These are phyloP conservation scores for Botrytis porri DNA, from an alignment of 2,329 filamentous ascomycete genomes.

Conservation along the genomic window DNA sequence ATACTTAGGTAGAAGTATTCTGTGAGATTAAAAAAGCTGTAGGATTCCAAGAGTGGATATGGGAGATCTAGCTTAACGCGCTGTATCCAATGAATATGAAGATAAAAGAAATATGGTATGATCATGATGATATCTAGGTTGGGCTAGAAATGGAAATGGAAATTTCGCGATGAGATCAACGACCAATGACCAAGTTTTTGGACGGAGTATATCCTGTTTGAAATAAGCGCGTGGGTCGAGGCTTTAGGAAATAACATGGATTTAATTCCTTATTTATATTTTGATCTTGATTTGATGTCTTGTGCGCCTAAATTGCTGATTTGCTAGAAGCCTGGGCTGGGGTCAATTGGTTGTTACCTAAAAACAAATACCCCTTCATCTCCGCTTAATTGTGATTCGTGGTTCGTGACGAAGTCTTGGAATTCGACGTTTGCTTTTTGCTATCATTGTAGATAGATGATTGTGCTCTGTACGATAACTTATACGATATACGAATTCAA, in stretches of 20 bases:
- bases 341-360: not conserved
- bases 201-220: slow-evolving; percentile 1
- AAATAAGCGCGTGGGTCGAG: not conserved
- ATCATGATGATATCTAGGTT: not conserved
- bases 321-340: not conserved
- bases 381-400: not conserved
- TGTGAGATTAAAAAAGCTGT: not conserved
- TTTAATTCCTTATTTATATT: not conserved
- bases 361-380: not conserved
- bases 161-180: not conserved
- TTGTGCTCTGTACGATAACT: not conserved
- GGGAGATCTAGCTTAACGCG: not conserved
- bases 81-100: not conserved
- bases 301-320: not conserved
- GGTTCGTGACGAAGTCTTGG: not conserved
- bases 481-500: not conserved
- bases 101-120: not conserved
- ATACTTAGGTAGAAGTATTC: not conserved
- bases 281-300: not conserved
- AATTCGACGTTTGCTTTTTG: not conserved
- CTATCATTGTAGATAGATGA: not conserved
- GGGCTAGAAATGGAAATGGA: not conserved
- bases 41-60: not conserved
- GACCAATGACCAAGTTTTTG: not conserved
- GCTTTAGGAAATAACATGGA: not conserved